A percentile compares a stretch with the other conserved stretches of the same genome.
Conservation (phyloP, 2,329 filamentous ascomycete genomes). For the Metarhizium robertsii region DNA sequence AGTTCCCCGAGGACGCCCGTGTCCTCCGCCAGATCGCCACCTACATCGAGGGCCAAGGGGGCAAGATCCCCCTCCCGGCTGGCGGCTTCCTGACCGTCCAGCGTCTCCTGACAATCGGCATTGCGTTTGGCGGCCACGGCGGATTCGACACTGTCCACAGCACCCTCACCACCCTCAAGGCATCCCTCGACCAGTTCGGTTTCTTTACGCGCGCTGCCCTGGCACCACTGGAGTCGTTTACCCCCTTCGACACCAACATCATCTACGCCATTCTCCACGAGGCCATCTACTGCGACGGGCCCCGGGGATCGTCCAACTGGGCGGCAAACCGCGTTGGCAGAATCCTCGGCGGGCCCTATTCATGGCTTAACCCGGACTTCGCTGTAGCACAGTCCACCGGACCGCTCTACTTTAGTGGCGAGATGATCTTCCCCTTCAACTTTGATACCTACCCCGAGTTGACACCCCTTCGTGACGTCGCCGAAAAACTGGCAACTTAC, state of each 20-base stretch:
- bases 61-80: conserved; percentile 52
- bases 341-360: conserved; percentile 28
- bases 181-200: conserved; percentile 69
- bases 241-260: conserved; percentile 64
- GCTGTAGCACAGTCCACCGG: conserved; percentile 18
- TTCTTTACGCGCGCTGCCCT: conserved; percentile 66
- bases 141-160: conserved; percentile 69
- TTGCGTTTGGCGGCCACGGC: conserved; percentile 70
- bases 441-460: conserved; percentile 76
- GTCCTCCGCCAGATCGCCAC: conserved; percentile 57
- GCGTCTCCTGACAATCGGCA: conserved; percentile 68
- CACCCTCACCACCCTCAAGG: conserved; percentile 58
- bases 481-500: conserved; percentile 59
- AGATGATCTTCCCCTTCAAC: conserved; percentile 86
- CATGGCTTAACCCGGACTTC: conserved; percentile 36
- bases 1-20: conserved; percentile 72
- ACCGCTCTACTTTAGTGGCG: conserved; percentile 74
- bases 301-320: conserved; percentile 58
- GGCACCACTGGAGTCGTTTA: conserved; percentile 54
- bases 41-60: conserved; percentile 51
- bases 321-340: conserved; percentile 58
- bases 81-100: conserved; percentile 65
- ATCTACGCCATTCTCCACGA: conserved; percentile 87
- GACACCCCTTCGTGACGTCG: conserved; percentile 54
- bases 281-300: conserved; percentile 71